Conservation (phyloP, 768 basidiomycete species). For the Rhodotorula kratochvilovae region DNA sequence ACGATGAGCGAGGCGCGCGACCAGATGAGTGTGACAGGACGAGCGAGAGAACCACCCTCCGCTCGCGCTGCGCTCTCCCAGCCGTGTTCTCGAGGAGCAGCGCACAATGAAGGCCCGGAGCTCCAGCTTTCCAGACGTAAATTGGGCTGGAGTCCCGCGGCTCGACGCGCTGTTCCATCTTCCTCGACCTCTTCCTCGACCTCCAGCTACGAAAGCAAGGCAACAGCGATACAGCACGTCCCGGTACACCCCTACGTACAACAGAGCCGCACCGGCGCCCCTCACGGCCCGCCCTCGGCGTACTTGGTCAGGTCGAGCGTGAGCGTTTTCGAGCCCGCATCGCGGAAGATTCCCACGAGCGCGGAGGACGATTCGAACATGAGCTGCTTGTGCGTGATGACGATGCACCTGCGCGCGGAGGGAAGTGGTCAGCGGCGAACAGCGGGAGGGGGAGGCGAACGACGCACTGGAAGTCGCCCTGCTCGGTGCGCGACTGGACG, state of each 20-base stretch:
- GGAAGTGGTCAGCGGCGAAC: not conserved
- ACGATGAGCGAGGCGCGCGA: no score
- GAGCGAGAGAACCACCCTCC: no score
- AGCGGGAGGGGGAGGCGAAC: not conserved
- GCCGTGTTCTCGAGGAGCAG: no score
- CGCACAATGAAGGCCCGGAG: no score
- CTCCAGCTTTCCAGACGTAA: no score
- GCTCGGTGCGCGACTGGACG: conserved; percentile 76
- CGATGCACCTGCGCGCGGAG: conserved; percentile 61
- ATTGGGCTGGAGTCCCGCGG: no score
- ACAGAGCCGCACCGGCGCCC: not conserved
- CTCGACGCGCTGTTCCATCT: no score
- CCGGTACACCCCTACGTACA: not conserved
- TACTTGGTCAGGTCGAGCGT: conserved; percentile 61
- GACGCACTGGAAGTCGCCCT: conserved; percentile 44
- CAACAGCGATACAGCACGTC: not conserved
- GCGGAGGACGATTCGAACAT: conserved; percentile 49
- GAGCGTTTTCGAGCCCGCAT: conserved; percentile 57
- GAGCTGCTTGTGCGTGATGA: conserved; percentile 92
- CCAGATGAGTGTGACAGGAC: no score
- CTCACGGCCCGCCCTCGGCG: conserved; percentile 8
- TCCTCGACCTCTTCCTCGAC: no score
- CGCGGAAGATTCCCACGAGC: conserved; percentile 43
- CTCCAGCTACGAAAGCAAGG: no score
- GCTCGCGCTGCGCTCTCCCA: no score